Evolutionary conservation across 2,329 filamentous ascomycete species (phyloP), one percentile per base, ranked within the genome.

Genomic region (Metarhizium brunneum): DNA sequence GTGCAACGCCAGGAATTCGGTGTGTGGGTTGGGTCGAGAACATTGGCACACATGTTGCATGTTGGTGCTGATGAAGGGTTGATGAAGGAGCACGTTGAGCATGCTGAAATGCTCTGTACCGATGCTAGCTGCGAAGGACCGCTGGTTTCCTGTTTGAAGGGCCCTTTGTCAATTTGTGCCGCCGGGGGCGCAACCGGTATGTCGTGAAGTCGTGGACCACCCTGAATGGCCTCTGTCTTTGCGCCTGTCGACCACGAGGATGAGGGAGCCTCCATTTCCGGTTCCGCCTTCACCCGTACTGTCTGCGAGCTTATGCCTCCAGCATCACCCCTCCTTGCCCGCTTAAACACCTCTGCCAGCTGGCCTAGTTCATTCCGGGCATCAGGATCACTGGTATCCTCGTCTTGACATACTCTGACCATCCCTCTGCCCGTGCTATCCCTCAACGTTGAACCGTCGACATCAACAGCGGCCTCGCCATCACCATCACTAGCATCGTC

Each of bases 371-470:
- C 71, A 18, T 65, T 64, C 29, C 54, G 64, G 4, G 68, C 71
- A 6, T 61, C 66, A 3, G 63, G 59, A 49, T 86, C 83, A 42
- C 80, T 76, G 2, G 63, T 64, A 42, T 75, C 54, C 76, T 90
- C 86, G 48, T 87, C 86, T 58, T 85, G 86, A 65, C 90, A 94
- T 1, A 94, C 83, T 62, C 82, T 87, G 58, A 92, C 73, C 76
- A 95, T 77, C 13, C 80, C 79, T 20, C 79, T 76, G 0, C 87
- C 89, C 54, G 86, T 80, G 8, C 75, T 73, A 64, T 92, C 88
- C 25, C 86, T 69, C 49, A 92, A 72, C 57, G 74, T 78, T 53
- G 75, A 79, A 1, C 87, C 86, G 61, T 90, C 76, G 16, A 84
- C 72, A 67, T 90, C 86, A 11, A 84, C 61, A 1, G 82, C 62